Evolutionary conservation across 306 rosid species (phyloP), one percentile per base, ranked within the genome.

Genomic region (Lathyrus sativus): DNA sequence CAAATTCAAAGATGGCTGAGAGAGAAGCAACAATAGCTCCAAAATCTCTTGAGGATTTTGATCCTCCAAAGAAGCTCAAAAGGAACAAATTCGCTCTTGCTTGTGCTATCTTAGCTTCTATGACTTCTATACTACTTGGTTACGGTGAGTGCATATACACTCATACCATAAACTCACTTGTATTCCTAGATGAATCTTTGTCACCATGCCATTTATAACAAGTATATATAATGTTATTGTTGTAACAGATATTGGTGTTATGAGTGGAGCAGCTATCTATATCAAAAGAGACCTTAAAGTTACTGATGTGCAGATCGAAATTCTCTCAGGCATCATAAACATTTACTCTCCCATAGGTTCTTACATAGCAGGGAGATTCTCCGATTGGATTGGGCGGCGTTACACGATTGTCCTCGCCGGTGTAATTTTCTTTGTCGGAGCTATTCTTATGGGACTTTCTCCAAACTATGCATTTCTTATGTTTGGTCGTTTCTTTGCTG

Each of bases 351-450:
- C 86, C 3, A 28, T 87, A 13, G 97, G 97, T 14, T 85, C 97
- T 0, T 75, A 55, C 28, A 81, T 81, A 0, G 90, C 95, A 0
- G 97, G 97, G 0, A 72, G 87, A 82, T 81, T 90, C 2, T 88
- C 97, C 0, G 95, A 91, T 26, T 91, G 89, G 95, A 76, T 91
- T 4, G 97, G 97, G 5, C 82, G 97, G 3, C 95, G 92, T 33
- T 88, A 88, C 79, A 91, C 95, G 10, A 91, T 88, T 38, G 86
- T 78, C 0, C 65, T 91, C 0, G 85, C 95, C n/a, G 84, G 86
- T 0, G 68, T 50, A 0, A 88, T 91, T 44, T 88, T 91, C 83
- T 86, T 88, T 4, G 80, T n/a, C 2, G 97, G 95, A 29, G 90
- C 97, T 19, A 61, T 84, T 8, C 89, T 91, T 42, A 91, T 91